Percentiles rank a stretch among this genome's conserved stretches.
Conservation (phyloP, 805 yeast species). For the Grigorovia humatica region DNA sequence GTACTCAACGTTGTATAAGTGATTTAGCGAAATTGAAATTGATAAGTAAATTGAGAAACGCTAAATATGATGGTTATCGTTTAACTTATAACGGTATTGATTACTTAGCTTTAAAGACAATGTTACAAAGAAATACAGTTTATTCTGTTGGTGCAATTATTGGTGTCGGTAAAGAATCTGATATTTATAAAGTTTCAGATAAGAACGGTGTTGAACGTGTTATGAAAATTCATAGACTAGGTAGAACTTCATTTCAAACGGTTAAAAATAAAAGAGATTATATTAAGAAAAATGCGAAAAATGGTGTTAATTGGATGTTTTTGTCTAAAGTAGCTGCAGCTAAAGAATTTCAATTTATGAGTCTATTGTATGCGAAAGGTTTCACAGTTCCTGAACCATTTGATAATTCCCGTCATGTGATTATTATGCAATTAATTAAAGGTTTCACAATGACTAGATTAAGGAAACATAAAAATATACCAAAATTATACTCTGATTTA, state of each 20-base stretch:
- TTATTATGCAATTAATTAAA: slow-evolving; percentile 80
- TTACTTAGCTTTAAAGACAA: slow-evolving; percentile 77
- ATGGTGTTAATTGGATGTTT: slow-evolving; percentile 86
- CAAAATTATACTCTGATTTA: slow-evolving; percentile 67
- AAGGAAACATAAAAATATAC: slow-evolving; percentile 57
- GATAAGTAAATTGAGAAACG: slow-evolving; percentile 71
- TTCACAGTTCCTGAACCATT: slow-evolving; percentile 83
- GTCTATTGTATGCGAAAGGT: slow-evolving; percentile 57
- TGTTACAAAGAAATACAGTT: slow-evolving; percentile 63
- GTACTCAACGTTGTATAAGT: slow-evolving; percentile 67
- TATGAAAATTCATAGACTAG: slow-evolving; percentile 41
- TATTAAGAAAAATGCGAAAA: slow-evolving; percentile 48
- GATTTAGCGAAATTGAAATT: slow-evolving; percentile 82
- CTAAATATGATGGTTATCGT: slow-evolving; percentile 90
- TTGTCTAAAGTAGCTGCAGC: slow-evolving; percentile 83
- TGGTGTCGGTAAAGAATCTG: too few species aligned
- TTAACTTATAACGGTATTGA: slow-evolving; percentile 86
- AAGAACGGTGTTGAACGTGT: too few species aligned
- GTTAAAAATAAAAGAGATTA: slow-evolving; percentile 93
- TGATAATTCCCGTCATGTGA: slow-evolving; percentile 84
- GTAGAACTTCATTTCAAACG: slow-evolving; percentile 85
- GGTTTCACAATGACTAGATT: slow-evolving; percentile 89
- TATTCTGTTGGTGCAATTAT: slow-evolving; percentile 39
- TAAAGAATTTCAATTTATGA: slow-evolving; percentile 86
- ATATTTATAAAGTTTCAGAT: too few species aligned